Percentiles rank a stretch among this genome's conserved stretches.
Evolutionary conservation across 2,329 filamentous ascomycete genomes (phyloP).

Genomic region (Diaporthe eres): DNA sequence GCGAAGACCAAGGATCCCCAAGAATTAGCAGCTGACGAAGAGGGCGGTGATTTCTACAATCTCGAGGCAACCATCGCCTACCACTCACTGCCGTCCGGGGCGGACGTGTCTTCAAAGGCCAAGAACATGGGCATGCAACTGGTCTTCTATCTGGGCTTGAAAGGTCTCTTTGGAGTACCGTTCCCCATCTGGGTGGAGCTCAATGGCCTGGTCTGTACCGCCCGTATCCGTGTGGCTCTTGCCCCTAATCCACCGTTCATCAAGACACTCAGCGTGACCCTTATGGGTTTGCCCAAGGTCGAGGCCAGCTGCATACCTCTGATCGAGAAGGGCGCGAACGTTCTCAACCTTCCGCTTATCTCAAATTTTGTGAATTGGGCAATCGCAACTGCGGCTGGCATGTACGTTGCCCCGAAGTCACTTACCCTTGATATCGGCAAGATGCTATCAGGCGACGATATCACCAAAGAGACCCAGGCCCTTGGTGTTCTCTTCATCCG

Average conservation of each 20-base stretch:
- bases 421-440: constrained; percentile 93
- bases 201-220: constrained; percentile 90
- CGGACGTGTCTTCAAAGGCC: constrained; percentile 82
- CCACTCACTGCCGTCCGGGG: constrained; percentile 82
- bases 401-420: constrained; percentile 96
- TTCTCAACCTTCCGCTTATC: constrained; percentile 91
- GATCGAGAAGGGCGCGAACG: constrained; percentile 90
- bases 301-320: constrained; percentile 92
- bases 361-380: constrained; percentile 98
- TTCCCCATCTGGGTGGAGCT: constrained; percentile 92
- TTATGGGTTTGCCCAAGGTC: constrained; percentile 94
- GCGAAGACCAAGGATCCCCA: constrained; percentile 86
- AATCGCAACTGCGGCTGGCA: constrained; percentile 85
- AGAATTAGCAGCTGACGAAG: constrained; percentile 88
- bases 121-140: constrained; percentile 98
- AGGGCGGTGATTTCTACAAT: constrained; percentile 94
- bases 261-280: constrained; percentile 90
- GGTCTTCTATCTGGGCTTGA: constrained; percentile 92
- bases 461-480: constrained; percentile 89
- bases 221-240: constrained; percentile 85
- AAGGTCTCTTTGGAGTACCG: constrained; percentile 89
- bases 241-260: constrained; percentile 92
- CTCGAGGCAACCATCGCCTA: constrained; percentile 92
- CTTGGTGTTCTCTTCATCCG: constrained; percentile 93
- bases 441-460: constrained; percentile 90